Evolutionary conservation across 2,329 filamentous ascomycete genomes (phyloP), one percentile per base, ranked within the genome.

Genomic region (Albifimbria verrucaria): DNA sequence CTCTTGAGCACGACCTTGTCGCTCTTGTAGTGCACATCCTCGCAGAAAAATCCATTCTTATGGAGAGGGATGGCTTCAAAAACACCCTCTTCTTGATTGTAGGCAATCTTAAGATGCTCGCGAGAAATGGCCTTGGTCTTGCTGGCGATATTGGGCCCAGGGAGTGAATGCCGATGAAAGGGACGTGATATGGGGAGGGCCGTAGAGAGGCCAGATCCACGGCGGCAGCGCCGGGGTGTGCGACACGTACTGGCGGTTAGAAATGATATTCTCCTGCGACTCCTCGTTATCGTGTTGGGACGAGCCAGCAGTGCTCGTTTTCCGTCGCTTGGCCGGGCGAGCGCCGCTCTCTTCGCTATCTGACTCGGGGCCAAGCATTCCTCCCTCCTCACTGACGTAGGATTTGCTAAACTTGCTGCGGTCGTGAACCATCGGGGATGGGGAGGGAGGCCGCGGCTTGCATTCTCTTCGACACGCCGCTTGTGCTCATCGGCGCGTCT

Each of bases 71-170:
- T 75, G 46, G 88, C 82, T 64, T 90, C 83, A 62, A 90, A 92
- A 7, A 82, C 73, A 20, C 82, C 77, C 41, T 77, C 77, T 12
- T 82, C 74, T 56, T 81, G 76, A 62, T 89, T 88, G 70, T 86
- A 92, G 46, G 81, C 75, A 59, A 93, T 90, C 62, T 85, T 86
- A 48, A 90, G 75, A 66, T 93, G 89, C 60, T 87, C 76, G 55
- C 88, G 78, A 3, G 89, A 92, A 51, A 92, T 92, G 49, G 81
- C 82, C 64, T 88, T 89, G 49, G 88, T 89, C 57, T 81, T 83
- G 55, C 69, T 76, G 3, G 83, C 80, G 55, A 83, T 82, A 48
- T 82, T 76, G 5, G 80, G 80, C 81, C 80, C 0, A 83, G 84
- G 3, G 88, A 89, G 66, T 92, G 89, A 44, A 92, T 89, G 28